phyloP scores from a whole-genome alignment of 305 asterid genomes.

The Ruellia speciosa region DNA sequence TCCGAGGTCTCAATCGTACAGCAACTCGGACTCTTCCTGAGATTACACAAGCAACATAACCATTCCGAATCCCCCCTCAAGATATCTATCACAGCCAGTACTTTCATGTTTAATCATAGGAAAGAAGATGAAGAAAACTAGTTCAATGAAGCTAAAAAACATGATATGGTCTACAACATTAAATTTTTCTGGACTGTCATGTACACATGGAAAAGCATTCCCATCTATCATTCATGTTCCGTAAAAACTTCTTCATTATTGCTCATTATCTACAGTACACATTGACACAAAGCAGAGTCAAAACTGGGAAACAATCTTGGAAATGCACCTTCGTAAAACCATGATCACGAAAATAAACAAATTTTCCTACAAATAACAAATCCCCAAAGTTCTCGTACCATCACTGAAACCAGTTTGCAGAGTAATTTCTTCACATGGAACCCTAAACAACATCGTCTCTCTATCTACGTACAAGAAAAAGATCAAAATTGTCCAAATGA shows the following conservation, averaged over 20 bases:
- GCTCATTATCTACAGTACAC: slow-evolving; percentile 10
- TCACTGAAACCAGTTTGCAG: background rate
- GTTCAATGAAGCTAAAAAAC: slow-evolving; percentile 5
- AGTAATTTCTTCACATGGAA: slow-evolving; percentile 14
- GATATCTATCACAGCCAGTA: background rate
- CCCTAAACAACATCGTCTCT: slow-evolving; percentile 4
- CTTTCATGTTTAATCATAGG: slow-evolving; percentile 10
- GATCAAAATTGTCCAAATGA: background rate
- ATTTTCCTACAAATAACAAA: background rate
- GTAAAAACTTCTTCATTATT: background rate
- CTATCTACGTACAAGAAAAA: slow-evolving; percentile 1
- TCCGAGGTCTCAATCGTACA: slow-evolving; percentile 85
- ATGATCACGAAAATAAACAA: background rate
- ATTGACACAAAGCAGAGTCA: slow-evolving; percentile 1
- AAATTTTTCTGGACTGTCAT: slow-evolving; percentile 1
- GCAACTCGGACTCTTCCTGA: slow-evolving; percentile 95
- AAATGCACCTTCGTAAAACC: background rate
- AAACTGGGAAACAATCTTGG: slow-evolving; percentile 11
- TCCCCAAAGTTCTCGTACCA: slow-evolving; percentile 11
- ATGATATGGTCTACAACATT: background rate
- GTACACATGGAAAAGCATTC: slow-evolving; percentile 17
- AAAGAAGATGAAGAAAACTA: slow-evolving; percentile 11
- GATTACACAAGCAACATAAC: slow-evolving; percentile 35
- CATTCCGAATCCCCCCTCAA: slow-evolving; percentile 12
- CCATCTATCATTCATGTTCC: slow-evolving; percentile 11